Evolutionary conservation across 805 yeast genomes (phyloP).

Genomic region (Wickerhamiella azyma): DNA sequence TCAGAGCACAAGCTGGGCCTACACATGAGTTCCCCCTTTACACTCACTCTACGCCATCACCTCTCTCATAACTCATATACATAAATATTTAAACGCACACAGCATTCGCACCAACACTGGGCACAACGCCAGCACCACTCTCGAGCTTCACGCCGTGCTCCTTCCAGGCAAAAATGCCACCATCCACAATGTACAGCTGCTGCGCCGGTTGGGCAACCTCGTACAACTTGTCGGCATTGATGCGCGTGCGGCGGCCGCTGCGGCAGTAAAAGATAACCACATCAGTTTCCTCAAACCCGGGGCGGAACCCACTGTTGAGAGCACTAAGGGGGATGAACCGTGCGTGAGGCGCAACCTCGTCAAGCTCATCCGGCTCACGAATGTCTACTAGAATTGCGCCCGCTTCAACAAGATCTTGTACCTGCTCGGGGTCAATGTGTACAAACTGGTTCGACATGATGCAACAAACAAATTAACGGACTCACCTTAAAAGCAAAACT

Average conservation of each 20-base stretch:
- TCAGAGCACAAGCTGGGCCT: too few species aligned
- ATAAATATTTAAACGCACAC: neutral
- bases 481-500: neutral
- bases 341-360: conserved; percentile 13
- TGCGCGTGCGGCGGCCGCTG: conserved; percentile 8
- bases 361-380: conserved; percentile 13
- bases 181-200: conserved; percentile 3
- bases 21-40: too few species aligned
- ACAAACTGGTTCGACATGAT: neutral
- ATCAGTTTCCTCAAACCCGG: neutral
- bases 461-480: neutral
- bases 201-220: conserved; percentile 8
- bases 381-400: conserved; percentile 10
- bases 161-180: conserved; percentile 9
- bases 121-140: neutral
- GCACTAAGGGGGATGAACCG: conserved; percentile 18
- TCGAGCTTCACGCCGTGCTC: neutral
- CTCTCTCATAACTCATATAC: neutral
- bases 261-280: conserved; percentile 6
- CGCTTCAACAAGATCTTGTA: neutral
- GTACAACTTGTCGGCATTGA: conserved; percentile 6
- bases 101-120: neutral
- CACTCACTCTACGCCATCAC: too few species aligned
- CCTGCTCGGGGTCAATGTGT: conserved; percentile 5
- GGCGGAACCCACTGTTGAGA: conserved; percentile 11